Conservation (phyloP, 2,329 filamentous ascomycete species). For the Chrysoporthe deuterocubensis region DNA sequence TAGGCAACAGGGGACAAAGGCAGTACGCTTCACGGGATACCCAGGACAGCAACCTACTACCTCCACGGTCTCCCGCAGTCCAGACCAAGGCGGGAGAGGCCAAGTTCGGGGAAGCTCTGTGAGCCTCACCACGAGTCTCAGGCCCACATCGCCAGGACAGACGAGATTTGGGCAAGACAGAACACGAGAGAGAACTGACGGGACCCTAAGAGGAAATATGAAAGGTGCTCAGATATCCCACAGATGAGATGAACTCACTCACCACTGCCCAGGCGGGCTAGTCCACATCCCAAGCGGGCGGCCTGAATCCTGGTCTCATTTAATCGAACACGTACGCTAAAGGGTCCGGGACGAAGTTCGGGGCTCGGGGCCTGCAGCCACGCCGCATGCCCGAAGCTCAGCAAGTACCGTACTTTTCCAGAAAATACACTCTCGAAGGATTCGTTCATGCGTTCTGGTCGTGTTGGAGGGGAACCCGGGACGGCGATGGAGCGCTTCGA, state of each 20-base stretch:
- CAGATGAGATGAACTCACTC: background rate
- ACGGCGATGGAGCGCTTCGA: background rate
- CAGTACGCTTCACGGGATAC: background rate
- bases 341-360: background rate
- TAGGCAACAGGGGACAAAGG: background rate
- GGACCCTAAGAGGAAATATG: conserved; percentile 4
- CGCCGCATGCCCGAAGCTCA: conserved; percentile 1
- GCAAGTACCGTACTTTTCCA: conserved; percentile 14
- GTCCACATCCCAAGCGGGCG: conserved; percentile 5
- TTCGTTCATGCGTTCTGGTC: background rate
- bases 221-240: conserved; percentile 10
- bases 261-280: conserved; percentile 6
- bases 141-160: background rate
- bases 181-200: conserved; percentile 6
- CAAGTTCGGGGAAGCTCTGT: background rate
- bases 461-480: background rate
- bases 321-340: background rate
- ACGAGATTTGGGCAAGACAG: conserved; percentile 16
- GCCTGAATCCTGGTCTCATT: conserved; percentile 7
- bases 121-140: background rate
- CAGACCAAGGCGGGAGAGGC: background rate
- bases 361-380: background rate
- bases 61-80: conserved; percentile 3
- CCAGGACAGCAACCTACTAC: background rate
- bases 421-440: background rate